Base-by-base conservation (phyloP, 2,329 filamentous ascomycete genomes). In the Stemphylium beticola region DNA sequence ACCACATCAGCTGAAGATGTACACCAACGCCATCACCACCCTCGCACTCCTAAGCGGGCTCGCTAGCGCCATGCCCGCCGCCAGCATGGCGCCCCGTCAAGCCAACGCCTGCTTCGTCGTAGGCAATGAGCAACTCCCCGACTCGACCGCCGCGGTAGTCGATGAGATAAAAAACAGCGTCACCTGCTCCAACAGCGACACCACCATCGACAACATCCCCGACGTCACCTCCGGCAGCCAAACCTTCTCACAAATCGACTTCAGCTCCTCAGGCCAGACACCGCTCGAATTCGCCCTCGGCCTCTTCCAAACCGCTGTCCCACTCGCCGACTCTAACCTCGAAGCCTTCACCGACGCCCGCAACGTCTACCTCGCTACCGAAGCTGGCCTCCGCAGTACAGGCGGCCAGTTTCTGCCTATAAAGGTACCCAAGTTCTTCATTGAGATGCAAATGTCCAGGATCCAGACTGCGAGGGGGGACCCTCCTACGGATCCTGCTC, bases 381-480 rank as follows among this genome's bases (percentile, higher is more conserved):
- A 87, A 71, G 83, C 82, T 1, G 85, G 83, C 1, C 76, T 87
- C 43, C 77, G 84, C 17, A 83, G 80, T 18, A 79, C 80, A 6
- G 81, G 78, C 9, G 84, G 84, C 2, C 14, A 14, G 14, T 78
- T 66, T 50, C 73, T 87, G 15, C 81, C 77, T 2, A 82, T 87
- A 73, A 86, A 87, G 72, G 82, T 83, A 4, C 85, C 85, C 57
- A 87, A 87, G 72, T 87, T 87, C 79, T 87, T 87, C 69, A 68
- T 87, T 37, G 74, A 80, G 55, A 82, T 85, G 69, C 85, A 87
- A 72, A 78, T 86, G 31, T 80, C 81, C 36, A 76, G 84, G 18
- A 86, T 87, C 60, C 77, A 83, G 72, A 84, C 83, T 0, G 85
- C 85, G 0, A 82, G 86, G 74, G 84, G 85, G 0, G 81, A 80